Base-by-base conservation (phyloP, 2,329 filamentous ascomycete species). In the Thielaviopsis euricoi region DNA sequence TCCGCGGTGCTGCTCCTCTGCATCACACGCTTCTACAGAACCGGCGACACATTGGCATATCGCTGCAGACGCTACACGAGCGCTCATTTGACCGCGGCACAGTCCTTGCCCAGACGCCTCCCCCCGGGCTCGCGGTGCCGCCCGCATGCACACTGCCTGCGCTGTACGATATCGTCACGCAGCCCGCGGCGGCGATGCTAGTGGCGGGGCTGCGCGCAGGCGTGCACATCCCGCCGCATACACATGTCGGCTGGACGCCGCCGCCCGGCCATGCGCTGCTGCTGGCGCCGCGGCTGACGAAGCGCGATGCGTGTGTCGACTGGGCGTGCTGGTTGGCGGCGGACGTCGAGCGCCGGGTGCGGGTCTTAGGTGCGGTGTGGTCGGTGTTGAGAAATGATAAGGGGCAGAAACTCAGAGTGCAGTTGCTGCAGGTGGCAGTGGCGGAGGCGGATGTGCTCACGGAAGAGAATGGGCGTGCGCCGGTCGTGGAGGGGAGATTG, bases 1-100 rank as follows among this genome's bases (percentile, higher is more conserved):
- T 95, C 60, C 83, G 86, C 59, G 93, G 93, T 1, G 80, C 93
- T 12, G 88, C 93, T 1, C 93, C 93, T 0, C 76, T 98, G 15
- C 86, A 95, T 62, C 86, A 90, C 69, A 82, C 87, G n/a, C 76
- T 97, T 40, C 74, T 97, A 15, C 71, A 77, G 26, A 72, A 76
- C 13, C 74, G 80, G 57, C 65, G 66, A 0, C 71, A 73, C 60
- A 88, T 86, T 0, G 93, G 93, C 23, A 78, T 96, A 22, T 86
- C 87, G 0, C 74, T 98, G 25, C 93, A 98, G 69, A 97, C 91
- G 0, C 77, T 98, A 43, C 82, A 96, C 68, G 77, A 81, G 1
- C 71, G 73, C 17, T 71, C 76, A 52, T 96, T 97, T 67, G 93
- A 98, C 68, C 80, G 82, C 60, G 93, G 93, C 26, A 69, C 74